Conservation (phyloP, 495 filamentous ascomycete species). For the Podospora fimiseda region DNA sequence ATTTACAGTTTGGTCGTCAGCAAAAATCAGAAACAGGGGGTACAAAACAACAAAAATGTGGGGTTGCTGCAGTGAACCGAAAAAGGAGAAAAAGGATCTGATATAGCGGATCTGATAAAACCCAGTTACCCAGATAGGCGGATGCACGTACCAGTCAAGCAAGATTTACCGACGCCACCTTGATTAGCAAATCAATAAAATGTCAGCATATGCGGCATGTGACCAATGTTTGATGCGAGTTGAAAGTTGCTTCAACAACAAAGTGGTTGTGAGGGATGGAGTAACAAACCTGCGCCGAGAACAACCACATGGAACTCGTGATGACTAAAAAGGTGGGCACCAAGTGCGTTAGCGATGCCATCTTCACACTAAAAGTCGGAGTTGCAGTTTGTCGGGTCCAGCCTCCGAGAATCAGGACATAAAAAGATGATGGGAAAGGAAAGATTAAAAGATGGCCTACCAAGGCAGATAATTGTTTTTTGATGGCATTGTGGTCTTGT, state of each 20-base stretch:
- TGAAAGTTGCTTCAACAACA: conserved; percentile 1
- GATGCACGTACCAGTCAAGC: conserved; percentile 73
- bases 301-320: conserved; percentile 33
- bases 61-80: conserved; percentile 1
- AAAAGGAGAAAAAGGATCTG: conserved; percentile 11
- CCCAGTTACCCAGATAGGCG: neutral
- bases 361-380: conserved; percentile 1
- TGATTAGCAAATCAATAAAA: conserved; percentile 18
- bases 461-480: conserved; percentile 26
- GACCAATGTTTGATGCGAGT: conserved; percentile 14
- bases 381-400: neutral
- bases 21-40: no score
- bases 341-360: neutral
- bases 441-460: conserved; percentile 16
- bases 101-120: conserved; percentile 1
- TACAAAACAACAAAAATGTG: conserved; percentile 3
- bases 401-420: no score
- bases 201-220: conserved; percentile 29
- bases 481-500: conserved; percentile 22
- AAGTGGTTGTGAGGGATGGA: neutral
- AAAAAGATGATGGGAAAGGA: neutral
- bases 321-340: conserved; percentile 12
- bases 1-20: no score
- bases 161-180: conserved; percentile 98
- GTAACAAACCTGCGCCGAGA: conserved; percentile 28